phyloP scores from a whole-genome alignment of 2,329 filamentous ascomycete genomes.

The Byssothecium circinans region DNA sequence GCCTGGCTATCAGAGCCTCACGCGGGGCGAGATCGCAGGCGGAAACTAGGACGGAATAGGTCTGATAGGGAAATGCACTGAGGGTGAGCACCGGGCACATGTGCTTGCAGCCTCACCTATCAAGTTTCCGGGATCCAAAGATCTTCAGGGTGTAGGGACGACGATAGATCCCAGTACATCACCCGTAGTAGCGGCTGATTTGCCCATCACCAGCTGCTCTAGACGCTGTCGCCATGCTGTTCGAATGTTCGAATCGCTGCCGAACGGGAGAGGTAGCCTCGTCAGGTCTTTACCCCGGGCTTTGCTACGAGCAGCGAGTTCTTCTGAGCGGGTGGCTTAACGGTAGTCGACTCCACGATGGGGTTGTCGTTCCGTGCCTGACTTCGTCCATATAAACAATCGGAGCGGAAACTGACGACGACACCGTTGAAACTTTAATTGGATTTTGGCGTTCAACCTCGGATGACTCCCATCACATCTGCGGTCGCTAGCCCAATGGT shows the following conservation, averaged over 20 bases:
- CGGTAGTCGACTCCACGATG: no score
- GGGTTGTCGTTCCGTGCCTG: no score
- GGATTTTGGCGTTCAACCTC: no score
- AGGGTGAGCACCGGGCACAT: no score
- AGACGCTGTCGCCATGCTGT: neutral
- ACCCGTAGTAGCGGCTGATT: neutral
- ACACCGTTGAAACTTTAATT: no score
- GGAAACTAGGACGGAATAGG: slow-evolving; percentile 1
- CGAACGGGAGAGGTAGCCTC: neutral
- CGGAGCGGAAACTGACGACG: no score
- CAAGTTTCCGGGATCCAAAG: neutral
- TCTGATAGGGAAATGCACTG: no score
- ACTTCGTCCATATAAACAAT: no score
- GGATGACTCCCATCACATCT: no score
- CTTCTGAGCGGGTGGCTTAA: no score
- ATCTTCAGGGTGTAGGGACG: neutral
- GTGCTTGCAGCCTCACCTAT: neutral
- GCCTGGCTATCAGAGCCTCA: slow-evolving; percentile 11
- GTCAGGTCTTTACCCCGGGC: neutral
- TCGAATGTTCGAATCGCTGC: neutral
- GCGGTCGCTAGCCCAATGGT: no score
- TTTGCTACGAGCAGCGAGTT: neutral
- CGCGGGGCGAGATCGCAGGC: slow-evolving; percentile 5
- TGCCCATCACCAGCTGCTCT: neutral
- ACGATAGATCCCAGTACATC: neutral